Percentiles rank a stretch among this genome's conserved stretches.
Conservation (phyloP, 2,329 filamentous ascomycete genomes). For the Phialophora tarda region DNA sequence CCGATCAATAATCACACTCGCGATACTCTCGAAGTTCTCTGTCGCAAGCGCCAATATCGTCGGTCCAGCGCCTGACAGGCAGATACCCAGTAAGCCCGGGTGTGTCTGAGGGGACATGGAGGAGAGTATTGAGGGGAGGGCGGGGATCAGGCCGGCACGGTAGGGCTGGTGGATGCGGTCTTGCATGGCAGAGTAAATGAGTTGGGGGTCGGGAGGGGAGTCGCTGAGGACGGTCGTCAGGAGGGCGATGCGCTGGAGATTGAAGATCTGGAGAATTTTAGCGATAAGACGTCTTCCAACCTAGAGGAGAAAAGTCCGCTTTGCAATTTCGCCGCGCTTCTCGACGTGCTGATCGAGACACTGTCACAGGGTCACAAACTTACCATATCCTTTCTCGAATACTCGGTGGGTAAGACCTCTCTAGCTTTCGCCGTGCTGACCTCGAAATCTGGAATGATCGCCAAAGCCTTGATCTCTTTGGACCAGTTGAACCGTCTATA, state of each 20-base stretch:
- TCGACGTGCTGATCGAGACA: neutral
- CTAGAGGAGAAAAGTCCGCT: neutral
- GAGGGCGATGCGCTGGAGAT: constrained; percentile 90
- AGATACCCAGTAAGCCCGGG: constrained; percentile 88
- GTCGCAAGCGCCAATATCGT: constrained; percentile 94
- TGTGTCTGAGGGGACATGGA: constrained; percentile 88
- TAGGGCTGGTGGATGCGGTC: constrained; percentile 98
- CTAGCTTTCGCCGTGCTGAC: constrained; percentile 92
- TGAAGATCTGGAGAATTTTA: constrained; percentile 64
- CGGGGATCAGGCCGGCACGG: constrained; percentile 87
- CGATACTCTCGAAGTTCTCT: constrained; percentile 85
- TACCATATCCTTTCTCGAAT: constrained; percentile 82
- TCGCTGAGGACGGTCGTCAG: constrained; percentile 87
- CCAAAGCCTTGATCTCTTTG: constrained; percentile 92
- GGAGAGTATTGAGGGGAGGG: constrained; percentile 85
- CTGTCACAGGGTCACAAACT: constrained; percentile 43
- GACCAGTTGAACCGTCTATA: constrained; percentile 96
- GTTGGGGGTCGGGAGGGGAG: constrained; percentile 86
- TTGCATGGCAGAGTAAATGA: constrained; percentile 98
- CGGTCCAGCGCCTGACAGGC: constrained; percentile 90
- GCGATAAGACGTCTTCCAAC: neutral
- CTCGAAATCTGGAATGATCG: constrained; percentile 94
- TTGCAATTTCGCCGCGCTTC: neutral
- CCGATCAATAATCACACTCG: constrained; percentile 73
- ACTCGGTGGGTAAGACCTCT: constrained; percentile 79